These are phyloP conservation scores for Peronospora belbahrii DNA, from an alignment of 352 stramenopile species.

Conservation along the genomic window DNA sequence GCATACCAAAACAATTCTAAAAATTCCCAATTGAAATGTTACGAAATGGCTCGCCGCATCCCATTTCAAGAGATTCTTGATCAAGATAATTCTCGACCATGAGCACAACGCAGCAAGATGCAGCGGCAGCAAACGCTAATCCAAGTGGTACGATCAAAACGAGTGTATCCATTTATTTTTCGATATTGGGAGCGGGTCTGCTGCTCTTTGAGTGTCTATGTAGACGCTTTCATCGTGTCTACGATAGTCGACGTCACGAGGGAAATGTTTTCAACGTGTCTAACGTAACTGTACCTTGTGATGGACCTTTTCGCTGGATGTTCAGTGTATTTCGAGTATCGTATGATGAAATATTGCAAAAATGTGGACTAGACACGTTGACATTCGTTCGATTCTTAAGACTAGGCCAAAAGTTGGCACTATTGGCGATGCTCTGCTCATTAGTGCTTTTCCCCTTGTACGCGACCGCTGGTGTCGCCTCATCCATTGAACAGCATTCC, in stretches of 20 bases:
- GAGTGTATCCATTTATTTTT: slow-evolving; percentile 57
- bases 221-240: slow-evolving; percentile 41
- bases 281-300: neutral
- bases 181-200: slow-evolving; percentile 37
- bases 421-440: slow-evolving; percentile 53
- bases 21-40: too few relatives aligned
- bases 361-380: slow-evolving; percentile 69
- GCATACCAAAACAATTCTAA: too few relatives aligned
- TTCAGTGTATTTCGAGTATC: slow-evolving; percentile 27
- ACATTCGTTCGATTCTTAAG: slow-evolving; percentile 64
- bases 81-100: slow-evolving; percentile 8
- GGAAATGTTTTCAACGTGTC: slow-evolving; percentile 28
- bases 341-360: slow-evolving; percentile 60
- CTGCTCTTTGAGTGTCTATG: slow-evolving; percentile 59
- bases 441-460: slow-evolving; percentile 62
- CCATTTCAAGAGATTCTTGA: slow-evolving; percentile 2
- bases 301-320: slow-evolving; percentile 51
- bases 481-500: slow-evolving; percentile 7
- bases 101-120: slow-evolving; percentile 43
- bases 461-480: slow-evolving; percentile 33
- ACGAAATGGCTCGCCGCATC: slow-evolving; percentile 10
- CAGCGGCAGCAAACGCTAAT: slow-evolving; percentile 42
- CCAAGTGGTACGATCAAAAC: slow-evolving; percentile 65
- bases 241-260: slow-evolving; percentile 38
- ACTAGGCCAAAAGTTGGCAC: slow-evolving; percentile 56